Evolutionary conservation across 2,329 filamentous ascomycete genomes (phyloP), one percentile per base, ranked within the genome.

Genomic region (Fusarium brachygibbosum): DNA sequence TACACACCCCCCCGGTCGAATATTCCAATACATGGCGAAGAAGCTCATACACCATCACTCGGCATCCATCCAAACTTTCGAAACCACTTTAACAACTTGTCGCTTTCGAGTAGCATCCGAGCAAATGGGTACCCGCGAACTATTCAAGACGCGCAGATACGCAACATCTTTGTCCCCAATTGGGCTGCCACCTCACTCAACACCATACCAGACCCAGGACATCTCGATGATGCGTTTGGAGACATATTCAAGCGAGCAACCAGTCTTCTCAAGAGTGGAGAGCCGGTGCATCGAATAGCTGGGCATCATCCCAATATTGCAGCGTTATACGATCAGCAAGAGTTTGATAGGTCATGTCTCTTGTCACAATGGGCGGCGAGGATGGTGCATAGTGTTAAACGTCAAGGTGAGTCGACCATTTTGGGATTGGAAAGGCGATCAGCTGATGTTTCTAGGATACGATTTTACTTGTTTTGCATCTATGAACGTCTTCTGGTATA

Each of bases 331-430:
- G 57, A 66, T 1, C 45, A 52, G 6, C 34, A 25, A 0, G 40
- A 52, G 2, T 66, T 66, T 35, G 63, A 66, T n/a, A 35, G 28
- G 10, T 63, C 63, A 11, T 58, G 44, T 21, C 21, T 66, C 5
- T 35, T 66, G 10, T 66, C 63, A 1, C 64, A 52, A 1, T 68
- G 63, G 63, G 63, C 63, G 7, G 63, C 57, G 3, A 65, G 64
- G 2, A 68, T 66, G 63, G 63, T 66, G 0, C 63, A 66, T 2
- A 66, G 63, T 5, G 63, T 66, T 1, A 66, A 58, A 10, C 16
- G n/a, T 2, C 28, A 67, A 55, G 63, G 63, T 63, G 23, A 28
- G 3, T 14, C 5, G 2, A 1, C 5, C 6, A 1, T 4, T 8
- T 5, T 17, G 2, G 5, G 3, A 5, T 29, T 8, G 6, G 19